Conservation (phyloP, 2,329 filamentous ascomycete genomes). For the Penicillium digitatum region DNA sequence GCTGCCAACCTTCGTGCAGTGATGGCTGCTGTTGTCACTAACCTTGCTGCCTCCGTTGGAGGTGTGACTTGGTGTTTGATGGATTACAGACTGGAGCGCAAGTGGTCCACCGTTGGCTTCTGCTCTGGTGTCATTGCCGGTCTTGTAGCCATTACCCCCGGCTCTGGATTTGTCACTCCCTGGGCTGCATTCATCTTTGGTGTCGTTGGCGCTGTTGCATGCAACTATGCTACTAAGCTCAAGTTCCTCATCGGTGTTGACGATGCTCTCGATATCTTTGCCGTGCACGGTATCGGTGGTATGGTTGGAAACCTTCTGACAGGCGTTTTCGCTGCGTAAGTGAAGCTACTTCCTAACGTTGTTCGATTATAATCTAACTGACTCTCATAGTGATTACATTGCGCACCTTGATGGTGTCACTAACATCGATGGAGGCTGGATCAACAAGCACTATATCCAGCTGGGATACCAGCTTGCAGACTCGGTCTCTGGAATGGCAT, state of each 20-base stretch:
- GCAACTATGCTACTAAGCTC: slow-evolving; percentile 87
- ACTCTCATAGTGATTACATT: slow-evolving; percentile 63
- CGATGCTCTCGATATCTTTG: slow-evolving; percentile 84
- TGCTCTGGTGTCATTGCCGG: slow-evolving; percentile 87
- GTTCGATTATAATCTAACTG: slow-evolving; percentile 8
- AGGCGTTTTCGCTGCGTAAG: slow-evolving; percentile 72
- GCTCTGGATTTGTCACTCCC: slow-evolving; percentile 77
- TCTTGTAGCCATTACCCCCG: slow-evolving; percentile 82
- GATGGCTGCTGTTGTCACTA: slow-evolving; percentile 83
- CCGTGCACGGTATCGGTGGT: slow-evolving; percentile 74
- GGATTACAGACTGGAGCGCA: slow-evolving; percentile 82
- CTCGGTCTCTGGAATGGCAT: slow-evolving; percentile 68
- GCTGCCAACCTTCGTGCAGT: slow-evolving; percentile 77
- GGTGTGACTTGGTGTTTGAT: slow-evolving; percentile 86
- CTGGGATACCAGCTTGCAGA: slow-evolving; percentile 80
- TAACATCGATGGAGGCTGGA: slow-evolving; percentile 70
- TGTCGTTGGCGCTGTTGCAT: slow-evolving; percentile 67
- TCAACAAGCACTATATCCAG: slow-evolving; percentile 80
- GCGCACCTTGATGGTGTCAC: slow-evolving; percentile 70
- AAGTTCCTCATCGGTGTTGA: slow-evolving; percentile 80
- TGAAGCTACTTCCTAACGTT: slow-evolving; percentile 3
- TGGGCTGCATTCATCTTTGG: slow-evolving; percentile 82
- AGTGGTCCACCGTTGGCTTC: slow-evolving; percentile 92
- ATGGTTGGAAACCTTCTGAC: slow-evolving; percentile 75
- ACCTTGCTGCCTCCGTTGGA: slow-evolving; percentile 76